phyloP scores from a whole-genome alignment of 306 rosid genomes.

The Chamaecrista fasciculata region DNA sequence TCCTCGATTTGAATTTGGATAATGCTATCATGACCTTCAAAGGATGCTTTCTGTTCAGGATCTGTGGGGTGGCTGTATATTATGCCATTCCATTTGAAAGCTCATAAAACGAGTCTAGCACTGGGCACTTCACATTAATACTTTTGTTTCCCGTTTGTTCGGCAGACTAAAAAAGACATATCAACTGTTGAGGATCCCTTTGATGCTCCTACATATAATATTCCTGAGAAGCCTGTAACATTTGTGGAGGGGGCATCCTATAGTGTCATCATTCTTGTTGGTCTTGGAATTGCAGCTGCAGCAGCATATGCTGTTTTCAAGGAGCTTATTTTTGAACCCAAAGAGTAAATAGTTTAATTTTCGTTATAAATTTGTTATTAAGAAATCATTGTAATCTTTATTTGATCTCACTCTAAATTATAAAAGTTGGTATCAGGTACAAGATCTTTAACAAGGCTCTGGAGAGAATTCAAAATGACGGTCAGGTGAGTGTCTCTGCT shows the following conservation, averaged over 20 bases:
- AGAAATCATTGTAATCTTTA: background rate
- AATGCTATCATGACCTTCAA: background rate
- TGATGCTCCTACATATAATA: constrained; percentile 81
- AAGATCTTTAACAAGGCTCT: constrained; percentile 58
- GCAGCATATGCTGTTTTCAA: constrained; percentile 94
- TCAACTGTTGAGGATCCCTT: constrained; percentile 83
- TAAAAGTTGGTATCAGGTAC: constrained; percentile 40
- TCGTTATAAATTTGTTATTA: background rate
- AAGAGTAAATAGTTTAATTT: constrained; percentile 60
- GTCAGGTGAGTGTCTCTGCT: constrained; percentile 45
- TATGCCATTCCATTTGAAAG: background rate
- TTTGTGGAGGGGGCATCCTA: constrained; percentile 77
- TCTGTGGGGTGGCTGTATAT: background rate
- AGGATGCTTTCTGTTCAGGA: background rate
- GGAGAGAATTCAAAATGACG: constrained; percentile 64
- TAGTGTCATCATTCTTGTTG: constrained; percentile 56
- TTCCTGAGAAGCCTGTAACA: constrained; percentile 72
- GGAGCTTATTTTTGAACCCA: constrained; percentile 92
- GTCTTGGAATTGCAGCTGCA: constrained; percentile 69
- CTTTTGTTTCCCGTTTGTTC: background rate
- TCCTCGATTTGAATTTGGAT: background rate
- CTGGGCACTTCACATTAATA: too few relatives aligned
- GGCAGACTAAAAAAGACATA: constrained; percentile 75
- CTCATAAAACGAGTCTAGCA: background rate
- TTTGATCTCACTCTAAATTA: background rate